Evolutionary conservation across 768 basidiomycete genomes (phyloP), one percentile per base, ranked within the genome.

Genomic region (Termitomyces bulborhizus): DNA sequence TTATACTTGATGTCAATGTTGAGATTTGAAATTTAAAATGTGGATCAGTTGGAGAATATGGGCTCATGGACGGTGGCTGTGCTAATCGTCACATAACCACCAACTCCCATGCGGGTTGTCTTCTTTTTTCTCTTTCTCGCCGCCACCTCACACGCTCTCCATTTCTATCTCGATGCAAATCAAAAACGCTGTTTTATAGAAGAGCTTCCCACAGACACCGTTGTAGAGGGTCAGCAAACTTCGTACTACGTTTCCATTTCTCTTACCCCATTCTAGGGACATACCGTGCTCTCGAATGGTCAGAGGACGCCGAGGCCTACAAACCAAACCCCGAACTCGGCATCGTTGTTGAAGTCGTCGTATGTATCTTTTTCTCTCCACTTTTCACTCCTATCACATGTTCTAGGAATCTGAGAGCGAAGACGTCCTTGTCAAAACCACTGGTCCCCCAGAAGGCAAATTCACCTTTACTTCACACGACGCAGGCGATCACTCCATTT

Each of bases 381-480:
- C 53, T 16, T 15, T 31, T 34, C 34, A 40, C 36, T 42, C 32
- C 36, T 27, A 26, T 43, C 51, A 15, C 37, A 24, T 31, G 52
- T 29, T 21, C 34, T 68, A 99, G 96, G 97, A 99, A 77, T 80
- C 93, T 60, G 85, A 90, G 37, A 85, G 79, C 2, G 83, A 83
- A 2, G 87, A 98, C 63, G 71, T 77, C 51, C 88, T 98, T 15
- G 93, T 92, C 41, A 88, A 87, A 63, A 94, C 93, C 8, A 83
- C 84, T n/a, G 97, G 97, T 1, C 90, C 94, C 5, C 76, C 85
- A 24, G 89, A 96, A 48, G 90, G 97, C 29, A 84, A 84, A 55
- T 98, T 98, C 75, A 98, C 97, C 0, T 99, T 99, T 66, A 98
- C 97, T 27, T 97, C 96, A 4, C 93, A 97, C 68, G 93, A 95